Base-by-base conservation (phyloP, 1,284 basidiomycete genomes). In the Microbotryomycetes sp. region DNA sequence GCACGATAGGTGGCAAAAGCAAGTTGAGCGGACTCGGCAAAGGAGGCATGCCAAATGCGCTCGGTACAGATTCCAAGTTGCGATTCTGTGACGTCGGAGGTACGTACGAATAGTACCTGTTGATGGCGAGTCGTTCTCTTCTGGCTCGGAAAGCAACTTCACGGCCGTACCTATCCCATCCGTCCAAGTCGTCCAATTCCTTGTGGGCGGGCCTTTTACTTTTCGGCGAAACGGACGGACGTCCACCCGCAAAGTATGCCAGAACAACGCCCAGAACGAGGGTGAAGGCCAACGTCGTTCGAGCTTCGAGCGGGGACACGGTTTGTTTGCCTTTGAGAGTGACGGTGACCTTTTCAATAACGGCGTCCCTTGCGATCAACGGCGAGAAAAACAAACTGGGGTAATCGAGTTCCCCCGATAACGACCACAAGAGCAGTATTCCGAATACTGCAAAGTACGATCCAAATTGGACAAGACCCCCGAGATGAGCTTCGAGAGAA, bases 111-210 rank as follows among this genome's bases (percentile, higher is more conserved):
- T 60, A 69, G 51, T 67, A 69, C 13, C 67, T 45, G n/a, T 48
- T 67, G 35, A 69, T 57, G 29, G 67, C 67, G 16, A 69, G 54
- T 2, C 67, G 60, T 51, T 69, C 67, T 11, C 67, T 29, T 2
- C 67, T 45, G 11, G 58, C 47, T 5, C 67, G 62, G 59, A 69
- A 69, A 4, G 67, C 67, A 54, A 69, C 67, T 41, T 69, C 67
- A 7, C 67, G 62, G 1, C 65, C 65, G 52, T 69, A 65, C 3
- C 67, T 65, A n/a, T 66, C 67, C 61, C 67, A 69, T 1, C 62
- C 67, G 49, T 69, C 67, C 31, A 69, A 60, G 27, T 69, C 65
- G 61, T 66, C 64, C 24, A 68, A 60, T n/a, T 63, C 65, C 16
- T 60, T 41, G 27, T 58, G 49, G 45, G 54, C 30, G 24, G 56